These are phyloP conservation scores for Hura crepitans DNA, from an alignment of 441 rosid species.

Conservation along the genomic window DNA sequence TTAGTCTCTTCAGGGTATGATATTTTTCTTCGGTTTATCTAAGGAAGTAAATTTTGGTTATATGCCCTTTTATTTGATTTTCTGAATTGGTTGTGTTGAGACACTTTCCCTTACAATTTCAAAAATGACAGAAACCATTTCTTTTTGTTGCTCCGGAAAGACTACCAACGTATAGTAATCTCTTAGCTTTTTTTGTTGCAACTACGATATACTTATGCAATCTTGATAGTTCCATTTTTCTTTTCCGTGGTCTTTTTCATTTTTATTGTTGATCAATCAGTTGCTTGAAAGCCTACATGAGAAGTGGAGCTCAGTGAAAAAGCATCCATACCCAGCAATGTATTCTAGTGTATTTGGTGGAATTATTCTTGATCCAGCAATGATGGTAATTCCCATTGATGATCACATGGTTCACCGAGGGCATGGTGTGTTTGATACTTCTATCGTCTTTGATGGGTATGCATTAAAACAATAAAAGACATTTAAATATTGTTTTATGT, in stretches of 20 bases:
- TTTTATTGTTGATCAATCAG: conserved; percentile 26
- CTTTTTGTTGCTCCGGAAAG: neutral
- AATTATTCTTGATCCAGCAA: conserved; percentile 58
- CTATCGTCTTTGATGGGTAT: conserved; percentile 57
- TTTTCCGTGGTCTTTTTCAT: neutral
- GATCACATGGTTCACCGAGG: conserved; percentile 82
- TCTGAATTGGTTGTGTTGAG: neutral
- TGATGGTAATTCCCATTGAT: conserved; percentile 68
- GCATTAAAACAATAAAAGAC: neutral
- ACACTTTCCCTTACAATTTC: neutral
- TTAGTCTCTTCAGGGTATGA: neutral
- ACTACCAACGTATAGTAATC: neutral
- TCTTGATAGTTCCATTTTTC: conserved; percentile 3
- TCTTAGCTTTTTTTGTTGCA: neutral
- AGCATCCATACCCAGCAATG: conserved; percentile 62
- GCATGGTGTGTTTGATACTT: conserved; percentile 66
- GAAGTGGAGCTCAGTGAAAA: conserved; percentile 51
- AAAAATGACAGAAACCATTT: neutral
- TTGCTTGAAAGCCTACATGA: conserved; percentile 56
- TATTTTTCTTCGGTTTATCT: neutral
- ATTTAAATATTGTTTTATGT: neutral
- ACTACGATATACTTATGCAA: neutral
- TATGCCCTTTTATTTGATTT: neutral
- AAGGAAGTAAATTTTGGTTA: neutral
- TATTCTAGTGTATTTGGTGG: conserved; percentile 66